Evolutionary conservation across 768 basidiomycete species (phyloP).

Genomic region (Podaxis mareebaensis): DNA sequence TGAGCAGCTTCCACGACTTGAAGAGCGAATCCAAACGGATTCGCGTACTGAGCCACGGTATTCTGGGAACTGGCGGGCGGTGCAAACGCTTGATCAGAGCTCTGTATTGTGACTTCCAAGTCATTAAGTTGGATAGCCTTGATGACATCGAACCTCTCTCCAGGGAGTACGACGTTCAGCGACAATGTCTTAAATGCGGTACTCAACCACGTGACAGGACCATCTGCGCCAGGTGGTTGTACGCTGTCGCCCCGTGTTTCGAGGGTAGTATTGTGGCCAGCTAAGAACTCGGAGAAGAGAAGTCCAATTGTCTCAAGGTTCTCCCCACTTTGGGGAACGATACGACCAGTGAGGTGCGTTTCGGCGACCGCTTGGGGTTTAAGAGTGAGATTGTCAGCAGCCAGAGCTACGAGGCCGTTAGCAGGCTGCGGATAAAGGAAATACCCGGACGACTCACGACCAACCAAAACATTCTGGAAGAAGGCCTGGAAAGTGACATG

Average conservation of each 20-base stretch:
- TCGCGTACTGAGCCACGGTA: conserved; percentile 61
- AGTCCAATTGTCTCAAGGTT: conserved; percentile 53
- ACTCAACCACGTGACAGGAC: conserved; percentile 61
- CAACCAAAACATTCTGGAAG: conserved; percentile 56
- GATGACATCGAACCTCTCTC: conserved; percentile 63
- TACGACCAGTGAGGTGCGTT: conserved; percentile 61
- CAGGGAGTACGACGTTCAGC: conserved; percentile 61
- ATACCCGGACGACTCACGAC: conserved; percentile 46
- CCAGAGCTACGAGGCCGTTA: conserved; percentile 43
- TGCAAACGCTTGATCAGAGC: conserved; percentile 54
- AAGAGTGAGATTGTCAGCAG: conserved; percentile 49
- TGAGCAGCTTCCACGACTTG: conserved; percentile 60
- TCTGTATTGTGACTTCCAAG: conserved; percentile 52
- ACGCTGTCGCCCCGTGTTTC: conserved; percentile 60
- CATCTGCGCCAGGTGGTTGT: conserved; percentile 52
- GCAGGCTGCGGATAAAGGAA: not conserved
- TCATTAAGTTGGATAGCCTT: conserved; percentile 62
- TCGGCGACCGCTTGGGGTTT: conserved; percentile 46
- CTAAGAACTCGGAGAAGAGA: conserved; percentile 68
- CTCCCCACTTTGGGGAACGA: conserved; percentile 60
- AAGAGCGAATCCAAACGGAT: conserved; percentile 76
- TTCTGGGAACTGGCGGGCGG: conserved; percentile 59
- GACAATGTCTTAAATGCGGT: conserved; percentile 70
- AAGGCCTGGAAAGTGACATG: conserved; percentile 62
- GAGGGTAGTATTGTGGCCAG: conserved; percentile 63